Percentiles rank a stretch among this genome's conserved stretches.
These are phyloP conservation scores for Pholiota adiposa DNA, from an alignment of 1,284 basidiomycete species.

Conservation along the genomic window DNA sequence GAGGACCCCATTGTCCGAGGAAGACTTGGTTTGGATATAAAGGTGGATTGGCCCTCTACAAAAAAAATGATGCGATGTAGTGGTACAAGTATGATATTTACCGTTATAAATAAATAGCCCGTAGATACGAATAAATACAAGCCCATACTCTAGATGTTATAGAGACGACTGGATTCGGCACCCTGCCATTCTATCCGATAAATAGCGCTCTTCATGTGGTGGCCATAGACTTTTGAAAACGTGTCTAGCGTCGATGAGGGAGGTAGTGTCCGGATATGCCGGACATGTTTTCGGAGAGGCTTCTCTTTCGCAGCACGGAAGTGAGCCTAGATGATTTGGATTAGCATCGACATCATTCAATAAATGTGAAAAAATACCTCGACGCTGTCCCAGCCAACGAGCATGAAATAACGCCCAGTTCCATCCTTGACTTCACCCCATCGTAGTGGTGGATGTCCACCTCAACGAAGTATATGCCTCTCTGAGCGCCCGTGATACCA, in stretches of 20 bases:
- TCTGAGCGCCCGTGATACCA: slow-evolving; percentile 1
- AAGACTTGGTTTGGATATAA: slow-evolving; percentile 3
- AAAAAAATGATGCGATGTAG: background rate
- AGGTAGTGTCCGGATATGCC: slow-evolving; percentile 4
- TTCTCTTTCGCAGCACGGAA: slow-evolving; percentile 1
- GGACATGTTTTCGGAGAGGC: slow-evolving; percentile 2
- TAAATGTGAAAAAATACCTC: background rate
- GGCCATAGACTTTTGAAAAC: slow-evolving; percentile 2
- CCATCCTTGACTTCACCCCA: slow-evolving; percentile 8
- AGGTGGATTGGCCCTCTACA: background rate
- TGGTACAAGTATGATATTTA: background rate
- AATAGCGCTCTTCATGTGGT: background rate
- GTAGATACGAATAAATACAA: background rate
- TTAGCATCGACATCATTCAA: background rate
- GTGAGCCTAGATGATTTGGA: background rate
- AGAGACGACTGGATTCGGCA: slow-evolving; percentile 3
- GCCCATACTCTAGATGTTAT: background rate
- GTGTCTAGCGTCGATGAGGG: slow-evolving; percentile 6
- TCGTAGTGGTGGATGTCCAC: slow-evolving; percentile 5
- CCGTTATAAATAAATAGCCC: background rate
- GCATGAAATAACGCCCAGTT: slow-evolving; percentile 9
- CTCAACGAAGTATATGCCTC: slow-evolving; percentile 3
- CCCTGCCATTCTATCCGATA: background rate
- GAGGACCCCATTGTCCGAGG: slow-evolving; percentile 30
- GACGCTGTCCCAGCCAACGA: slow-evolving; percentile 12